A percentile compares a stretch with the other conserved stretches of the same genome.
These are phyloP conservation scores for Trypanosoma congolense DNA, from an alignment of 208 protist genomes.

Conservation along the genomic window DNA sequence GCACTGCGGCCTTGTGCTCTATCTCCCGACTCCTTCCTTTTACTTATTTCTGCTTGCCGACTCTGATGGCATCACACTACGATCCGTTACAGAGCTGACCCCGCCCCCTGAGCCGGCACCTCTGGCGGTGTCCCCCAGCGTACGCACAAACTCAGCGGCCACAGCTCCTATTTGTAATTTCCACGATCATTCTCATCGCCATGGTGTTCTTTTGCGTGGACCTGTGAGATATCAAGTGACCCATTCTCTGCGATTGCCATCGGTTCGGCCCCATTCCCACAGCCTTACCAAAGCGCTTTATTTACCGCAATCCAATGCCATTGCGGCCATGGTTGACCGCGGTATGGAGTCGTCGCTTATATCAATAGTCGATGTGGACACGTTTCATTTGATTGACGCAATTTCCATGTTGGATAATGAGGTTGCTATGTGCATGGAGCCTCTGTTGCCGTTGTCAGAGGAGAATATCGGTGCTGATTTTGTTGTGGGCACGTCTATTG, in stretches of 20 bases:
- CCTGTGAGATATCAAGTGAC: slow-evolving; percentile 16
- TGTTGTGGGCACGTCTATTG: slow-evolving; percentile 3
- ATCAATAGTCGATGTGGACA: slow-evolving; percentile 17
- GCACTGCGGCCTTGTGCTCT: slow-evolving; percentile 17
- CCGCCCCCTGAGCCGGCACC: neutral
- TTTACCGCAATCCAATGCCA: slow-evolving; percentile 10
- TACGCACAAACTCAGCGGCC: neutral
- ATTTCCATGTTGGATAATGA: slow-evolving; percentile 10
- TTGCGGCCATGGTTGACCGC: slow-evolving; percentile 17
- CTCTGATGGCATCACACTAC: slow-evolving; percentile 1
- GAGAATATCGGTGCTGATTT: neutral
- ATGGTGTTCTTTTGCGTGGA: slow-evolving; percentile 4
- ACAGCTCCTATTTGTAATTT: neutral
- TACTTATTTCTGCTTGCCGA: slow-evolving; percentile 18
- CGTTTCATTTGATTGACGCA: slow-evolving; percentile 16
- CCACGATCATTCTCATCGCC: neutral
- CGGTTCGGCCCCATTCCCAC: slow-evolving; percentile 12
- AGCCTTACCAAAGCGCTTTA: slow-evolving; percentile 19
- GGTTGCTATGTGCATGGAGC: slow-evolving; percentile 18
- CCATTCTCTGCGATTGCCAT: slow-evolving; percentile 19
- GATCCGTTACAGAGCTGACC: slow-evolving; percentile 15
- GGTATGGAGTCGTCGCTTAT: slow-evolving; percentile 15
- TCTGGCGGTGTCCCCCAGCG: neutral
- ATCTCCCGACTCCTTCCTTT: slow-evolving; percentile 7
- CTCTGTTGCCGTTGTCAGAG: neutral